Conservation (phyloP, 257 asterid species). For the Solanum rostratum region DNA sequence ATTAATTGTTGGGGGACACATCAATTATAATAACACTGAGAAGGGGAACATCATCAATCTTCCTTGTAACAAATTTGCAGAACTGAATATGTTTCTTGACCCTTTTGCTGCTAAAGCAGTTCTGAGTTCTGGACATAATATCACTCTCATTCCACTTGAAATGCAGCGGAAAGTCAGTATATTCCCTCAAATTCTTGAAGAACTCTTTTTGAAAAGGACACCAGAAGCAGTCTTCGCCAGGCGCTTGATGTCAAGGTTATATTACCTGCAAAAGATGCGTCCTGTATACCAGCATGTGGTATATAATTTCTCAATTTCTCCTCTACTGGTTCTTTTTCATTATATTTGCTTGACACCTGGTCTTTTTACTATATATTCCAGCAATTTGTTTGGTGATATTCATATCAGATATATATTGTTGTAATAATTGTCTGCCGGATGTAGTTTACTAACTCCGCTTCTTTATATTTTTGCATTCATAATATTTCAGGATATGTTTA, state of each 20-base stretch:
- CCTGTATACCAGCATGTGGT: conserved; percentile 59
- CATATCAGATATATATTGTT: not conserved
- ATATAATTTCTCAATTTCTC: not conserved
- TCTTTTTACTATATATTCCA: not conserved
- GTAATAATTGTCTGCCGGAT: not conserved
- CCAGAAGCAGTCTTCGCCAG: conserved; percentile 45
- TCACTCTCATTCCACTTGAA: conserved; percentile 63
- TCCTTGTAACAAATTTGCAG: no score
- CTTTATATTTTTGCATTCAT: not conserved
- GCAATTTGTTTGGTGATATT: not conserved
- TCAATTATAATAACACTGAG: no score
- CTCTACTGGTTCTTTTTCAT: not conserved
- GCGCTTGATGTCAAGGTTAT: conserved; percentile 46
- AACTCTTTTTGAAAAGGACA: conserved; percentile 37
- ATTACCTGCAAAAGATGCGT: conserved; percentile 22
- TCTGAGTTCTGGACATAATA: conserved; percentile 30
- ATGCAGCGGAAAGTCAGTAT: conserved; percentile 40
- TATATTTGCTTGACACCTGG: not conserved
- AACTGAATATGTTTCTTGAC: conserved; percentile 58
- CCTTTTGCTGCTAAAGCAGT: conserved; percentile 60
- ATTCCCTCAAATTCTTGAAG: conserved; percentile 14
- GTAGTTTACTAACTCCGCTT: not conserved
- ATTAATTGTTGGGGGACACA: no score
- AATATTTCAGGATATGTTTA: conserved; percentile 41
- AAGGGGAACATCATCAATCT: no score